Base-by-base conservation (phyloP, 441 rosid species). In the Populus trichocarpa region DNA sequence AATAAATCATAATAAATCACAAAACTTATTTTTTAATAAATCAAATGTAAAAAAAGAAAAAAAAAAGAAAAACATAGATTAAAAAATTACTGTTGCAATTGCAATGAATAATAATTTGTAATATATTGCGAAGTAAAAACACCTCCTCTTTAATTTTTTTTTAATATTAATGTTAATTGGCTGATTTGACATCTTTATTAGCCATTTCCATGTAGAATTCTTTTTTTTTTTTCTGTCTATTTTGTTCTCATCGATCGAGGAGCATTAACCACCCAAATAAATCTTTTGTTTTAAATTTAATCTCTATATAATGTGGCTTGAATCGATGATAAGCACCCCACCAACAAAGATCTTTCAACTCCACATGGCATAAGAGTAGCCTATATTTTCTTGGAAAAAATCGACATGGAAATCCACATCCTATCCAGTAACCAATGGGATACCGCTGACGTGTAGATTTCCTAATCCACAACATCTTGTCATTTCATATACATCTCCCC, bases 381-480 rank as follows among this genome's bases (percentile, higher is more conserved):
- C 80, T 18, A 71, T 18, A 23, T 61, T 23, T 72, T 71, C 42
- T 36, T 28, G 22, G 72, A 53, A 74, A 75, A 75, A 73, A 87
- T 89, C 92, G 8, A 36, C 26, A 72, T 13, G 82, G 85, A 78
- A 86, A 89, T 89, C 91, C 57, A 76, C 77, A 81, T 71, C 83
- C 77, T 73, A 69, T 76, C 13, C 78, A 33, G 8, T 63, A 67
- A 69, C 92, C 93, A 89, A 91, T 89, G 18, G 78, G 72, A 68
- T 68, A 72, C 20, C 61, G 87, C 86, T 82, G 90, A 87, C 67
- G 81, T 89, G 90, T 65, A 74, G 84, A 87, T 85, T 86, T 83
- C 89, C 89, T 86, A 11, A 90, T 90, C 92, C 88, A 75, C 73
- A 77, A 30, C 78, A 77, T 80, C 87, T 68, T 77, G 81, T 69